Conservation (phyloP, 495 filamentous ascomycete species). For the Terfezia boudieri region DNA sequence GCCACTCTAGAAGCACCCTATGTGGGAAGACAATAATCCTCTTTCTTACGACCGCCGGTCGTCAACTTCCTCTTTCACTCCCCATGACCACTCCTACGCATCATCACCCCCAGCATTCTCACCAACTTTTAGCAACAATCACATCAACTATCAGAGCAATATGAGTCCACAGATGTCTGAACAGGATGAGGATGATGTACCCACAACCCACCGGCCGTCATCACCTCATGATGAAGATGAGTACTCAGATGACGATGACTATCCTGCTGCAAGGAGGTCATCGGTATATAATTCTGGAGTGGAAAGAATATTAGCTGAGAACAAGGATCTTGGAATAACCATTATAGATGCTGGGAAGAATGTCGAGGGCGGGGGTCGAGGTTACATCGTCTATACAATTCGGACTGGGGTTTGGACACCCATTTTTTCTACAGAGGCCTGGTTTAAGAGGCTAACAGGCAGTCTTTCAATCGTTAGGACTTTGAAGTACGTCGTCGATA, state of each 20-base stretch:
- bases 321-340: slow-evolving; percentile 65
- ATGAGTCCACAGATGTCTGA: background rate
- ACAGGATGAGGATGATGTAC: background rate
- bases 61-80: slow-evolving; percentile 19
- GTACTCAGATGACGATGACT: slow-evolving; percentile 24
- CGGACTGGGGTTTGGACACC: slow-evolving; percentile 53
- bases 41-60: slow-evolving; percentile 17
- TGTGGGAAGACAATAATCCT: slow-evolving; percentile 21
- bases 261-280: slow-evolving; percentile 41
- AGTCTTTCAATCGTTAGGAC: slow-evolving; percentile 32
- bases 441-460: background rate
- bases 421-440: background rate
- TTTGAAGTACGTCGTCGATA: slow-evolving; percentile 86
- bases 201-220: background rate
- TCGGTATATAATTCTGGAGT: slow-evolving; percentile 83
- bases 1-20: background rate
- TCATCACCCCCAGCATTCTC: slow-evolving; percentile 27
- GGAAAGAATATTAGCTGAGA: slow-evolving; percentile 89
- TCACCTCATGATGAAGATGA: slow-evolving; percentile 28
- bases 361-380: slow-evolving; percentile 59
- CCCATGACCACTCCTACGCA: slow-evolving; percentile 23
- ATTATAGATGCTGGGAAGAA: slow-evolving; percentile 94
- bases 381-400: slow-evolving; percentile 91
- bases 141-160: background rate
- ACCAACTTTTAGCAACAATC: slow-evolving; percentile 16